Evolutionary conservation across 176 grass and related monocot species (phyloP), one percentile per base, ranked within the genome.

Genomic region (Oryza nivara): DNA sequence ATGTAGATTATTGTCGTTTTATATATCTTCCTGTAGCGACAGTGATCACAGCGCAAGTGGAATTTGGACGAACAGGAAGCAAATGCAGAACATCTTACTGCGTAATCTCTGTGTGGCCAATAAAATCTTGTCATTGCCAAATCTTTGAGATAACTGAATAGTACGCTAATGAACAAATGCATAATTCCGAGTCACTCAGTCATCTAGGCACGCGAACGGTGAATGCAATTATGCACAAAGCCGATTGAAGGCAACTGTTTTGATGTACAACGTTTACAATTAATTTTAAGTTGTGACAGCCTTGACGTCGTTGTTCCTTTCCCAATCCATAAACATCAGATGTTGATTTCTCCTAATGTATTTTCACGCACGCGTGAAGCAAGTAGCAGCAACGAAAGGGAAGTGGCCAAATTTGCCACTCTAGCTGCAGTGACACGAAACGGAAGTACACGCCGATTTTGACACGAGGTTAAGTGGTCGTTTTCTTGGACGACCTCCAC

Each of bases 41-140:
- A 19, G 73, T 71, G 51, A 17, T 71, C 40, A 41, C 51, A 66
- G 25, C 67, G 25, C 73, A 35, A 36, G 52, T 75, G 69, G n/a
- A 13, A 6, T 44, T 54, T 8, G 9, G 19, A 14, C 51, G 10
- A 51, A n/a, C 51, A 67, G 44, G 46, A 72, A 30, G 63, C 45
- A 35, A 68, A 72, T 77, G 26, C 52, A 54, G 15, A 54, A 36
- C 36, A 60, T 58, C 19, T 70, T 11, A 32, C 4, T 25, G 20
- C 7, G 25, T n/a, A 36, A 51, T 40, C 9, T 44, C 44, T 36
- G 8, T 71, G 36, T 56, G 32, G 54, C 30, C 34, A 61, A 38
- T 77, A 77, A 77, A 76, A 34, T 17, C 4, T 49, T 22, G 77
- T 56, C 60, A 35, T 19, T 69, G 85, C 8, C 17, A 14, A 76